Conservation (phyloP, 2,329 filamentous ascomycete genomes). For the Trichophaea hybrida region DNA sequence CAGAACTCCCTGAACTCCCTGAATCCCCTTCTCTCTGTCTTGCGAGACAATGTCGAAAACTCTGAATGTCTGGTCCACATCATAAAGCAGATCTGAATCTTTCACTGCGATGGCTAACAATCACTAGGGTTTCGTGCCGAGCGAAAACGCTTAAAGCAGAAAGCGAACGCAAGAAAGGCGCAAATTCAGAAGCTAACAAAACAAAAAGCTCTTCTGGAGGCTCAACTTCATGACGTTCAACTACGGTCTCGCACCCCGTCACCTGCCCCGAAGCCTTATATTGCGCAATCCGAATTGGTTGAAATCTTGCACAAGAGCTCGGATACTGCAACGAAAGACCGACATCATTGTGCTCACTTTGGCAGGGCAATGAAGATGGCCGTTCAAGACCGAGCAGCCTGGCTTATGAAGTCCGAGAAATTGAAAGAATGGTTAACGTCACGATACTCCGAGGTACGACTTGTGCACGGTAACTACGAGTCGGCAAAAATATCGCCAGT, state of each 20-base stretch:
- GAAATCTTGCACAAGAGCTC: neutral
- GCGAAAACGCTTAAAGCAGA: neutral
- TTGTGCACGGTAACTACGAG: neutral
- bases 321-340: neutral
- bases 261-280: neutral
- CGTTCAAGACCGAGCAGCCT: neutral
- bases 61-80: neutral
- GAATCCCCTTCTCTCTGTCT: neutral
- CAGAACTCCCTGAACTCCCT: neutral
- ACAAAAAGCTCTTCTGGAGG: neutral
- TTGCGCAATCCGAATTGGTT: neutral
- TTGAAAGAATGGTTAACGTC: neutral
- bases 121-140: neutral
- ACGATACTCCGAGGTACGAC: neutral
- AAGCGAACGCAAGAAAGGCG: neutral
- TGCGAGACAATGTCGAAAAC: neutral
- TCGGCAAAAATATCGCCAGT: neutral
- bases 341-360: neutral
- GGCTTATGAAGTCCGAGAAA: neutral
- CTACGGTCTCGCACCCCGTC: neutral
- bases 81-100: neutral
- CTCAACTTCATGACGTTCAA: neutral
- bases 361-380: neutral
- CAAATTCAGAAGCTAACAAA: neutral
- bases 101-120: neutral